These are phyloP conservation scores for Mycena polygramma DNA, from an alignment of 768 basidiomycete genomes.

Conservation along the genomic window DNA sequence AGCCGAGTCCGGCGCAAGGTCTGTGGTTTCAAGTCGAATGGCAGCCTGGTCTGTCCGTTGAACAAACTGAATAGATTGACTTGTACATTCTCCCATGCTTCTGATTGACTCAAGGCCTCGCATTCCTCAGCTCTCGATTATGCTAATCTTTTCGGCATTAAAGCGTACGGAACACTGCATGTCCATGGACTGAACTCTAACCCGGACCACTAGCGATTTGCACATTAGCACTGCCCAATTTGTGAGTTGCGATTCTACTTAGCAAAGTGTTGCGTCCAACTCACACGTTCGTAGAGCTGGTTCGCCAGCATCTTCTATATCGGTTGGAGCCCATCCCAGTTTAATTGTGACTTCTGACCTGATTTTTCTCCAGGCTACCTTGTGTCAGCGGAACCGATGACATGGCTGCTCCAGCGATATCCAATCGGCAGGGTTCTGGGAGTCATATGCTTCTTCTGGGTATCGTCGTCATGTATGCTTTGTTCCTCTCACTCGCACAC, in stretches of 20 bases:
- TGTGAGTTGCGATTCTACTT: not conserved
- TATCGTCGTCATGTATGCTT: conserved; percentile 43
- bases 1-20: conserved; percentile 37
- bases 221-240: conserved; percentile 35
- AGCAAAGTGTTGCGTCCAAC: no score
- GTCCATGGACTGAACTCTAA: not conserved
- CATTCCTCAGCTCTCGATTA: conserved; percentile 45
- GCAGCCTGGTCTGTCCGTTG: not conserved
- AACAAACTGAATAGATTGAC: conserved; percentile 37
- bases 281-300: conserved; percentile 14
- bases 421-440: conserved; percentile 31
- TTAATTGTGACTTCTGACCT: not conserved
- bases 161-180: conserved; percentile 20
- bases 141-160: conserved; percentile 46
- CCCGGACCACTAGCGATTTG: not conserved
- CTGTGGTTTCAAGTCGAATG: not conserved
- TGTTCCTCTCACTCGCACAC: not conserved
- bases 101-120: conserved; percentile 46
- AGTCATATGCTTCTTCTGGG: conserved; percentile 46
- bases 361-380: conserved; percentile 41
- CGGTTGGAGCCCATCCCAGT: conserved; percentile 4
- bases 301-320: conserved; percentile 38
- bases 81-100: conserved; percentile 45
- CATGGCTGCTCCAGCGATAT: conserved; percentile 45
- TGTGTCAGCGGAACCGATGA: conserved; percentile 44